Base-by-base conservation (phyloP, 129 eudicot genomes). In the Chrysanthemum makinoi region DNA sequence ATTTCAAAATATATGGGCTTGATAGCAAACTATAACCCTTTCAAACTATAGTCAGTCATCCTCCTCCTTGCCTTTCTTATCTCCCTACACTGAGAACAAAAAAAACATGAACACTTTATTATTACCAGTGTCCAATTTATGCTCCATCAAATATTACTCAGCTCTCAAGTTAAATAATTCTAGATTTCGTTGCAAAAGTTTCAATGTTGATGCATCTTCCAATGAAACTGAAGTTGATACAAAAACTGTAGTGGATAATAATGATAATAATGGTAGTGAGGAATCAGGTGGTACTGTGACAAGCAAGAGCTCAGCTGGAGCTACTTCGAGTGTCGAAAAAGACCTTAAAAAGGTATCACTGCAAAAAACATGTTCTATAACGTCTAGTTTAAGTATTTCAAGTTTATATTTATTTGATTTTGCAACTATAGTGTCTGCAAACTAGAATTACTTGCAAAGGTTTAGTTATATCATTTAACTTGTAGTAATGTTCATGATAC, bases 301-400 rank as follows among this genome's bases (percentile, higher is more conserved):
- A 63, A 66, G 75, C 69, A 20, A 67, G 53, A 62, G 10, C 67
- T 70, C 84, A 43, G 33, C 63, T 26, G 80, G 76, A 20, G 17
- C 73, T 3, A 22, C 77, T 26, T 19, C 62, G 61, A 73, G 72
- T 35, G 73, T 91, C 20, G 95, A 87, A 28, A 83, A 85, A 76
- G 95, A 91, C 79, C 88, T 91, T 43, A 88, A 88, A 80, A 91
- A 88, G 96, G 97, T 81, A 50, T 0, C 57, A 52, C 17, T 15
- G 5, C 1, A 52, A 6, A 15, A 52, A 2, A 2, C 57, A 52
- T 52, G 3, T 6, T n/a, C 55, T 50, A 12, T 13, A 50, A 50
- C 12, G 5, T 30, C 5, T 30, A 3, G 35, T 0, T 30, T 2
- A 53, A n/a, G 58, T 53, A 53, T 4, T 53, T 0, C 15, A 5